These are phyloP conservation scores for Dianthus caryophyllus DNA, from an alignment of 148 eudicot genomes.

Conservation along the genomic window DNA sequence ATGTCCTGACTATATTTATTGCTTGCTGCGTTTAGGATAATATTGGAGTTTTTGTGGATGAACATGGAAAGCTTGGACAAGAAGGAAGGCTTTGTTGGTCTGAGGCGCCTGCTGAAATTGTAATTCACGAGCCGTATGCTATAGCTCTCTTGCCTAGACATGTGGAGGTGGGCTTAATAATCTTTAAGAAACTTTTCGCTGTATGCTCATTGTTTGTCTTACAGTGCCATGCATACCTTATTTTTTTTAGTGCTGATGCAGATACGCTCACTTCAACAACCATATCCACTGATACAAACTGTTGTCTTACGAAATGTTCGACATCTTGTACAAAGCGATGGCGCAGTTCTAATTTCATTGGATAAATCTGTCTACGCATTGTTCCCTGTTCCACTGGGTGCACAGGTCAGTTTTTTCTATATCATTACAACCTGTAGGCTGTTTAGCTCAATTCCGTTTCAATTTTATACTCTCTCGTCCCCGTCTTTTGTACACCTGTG, in stretches of 20 bases:
- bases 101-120: conserved; percentile 75
- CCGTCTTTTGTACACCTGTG: background rate
- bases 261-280: conserved; percentile 93
- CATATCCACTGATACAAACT: conserved; percentile 92
- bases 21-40: conserved; percentile 65
- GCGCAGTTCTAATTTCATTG: conserved; percentile 56
- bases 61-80: conserved; percentile 90
- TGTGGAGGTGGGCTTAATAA: conserved; percentile 58
- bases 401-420: conserved; percentile 58
- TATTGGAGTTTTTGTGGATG: conserved; percentile 91
- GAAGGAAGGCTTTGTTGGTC: conserved; percentile 98
- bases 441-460: background rate
- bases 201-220: conserved; percentile 2
- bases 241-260: conserved; percentile 36
- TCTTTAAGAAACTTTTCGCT: background rate
- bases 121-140: conserved; percentile 86
- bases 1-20: conserved; percentile 10
- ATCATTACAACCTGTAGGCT: background rate
- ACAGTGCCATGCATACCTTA: conserved; percentile 2
- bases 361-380: conserved; percentile 80
- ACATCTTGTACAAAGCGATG: conserved; percentile 49
- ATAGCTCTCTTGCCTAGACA: conserved; percentile 90
- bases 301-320: conserved; percentile 84
- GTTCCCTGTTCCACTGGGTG: conserved; percentile 97
- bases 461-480: background rate